Evolutionary conservation across 495 filamentous ascomycete genomes (phyloP), one percentile per base, ranked within the genome.

Genomic region (Xylaria intraflava): DNA sequence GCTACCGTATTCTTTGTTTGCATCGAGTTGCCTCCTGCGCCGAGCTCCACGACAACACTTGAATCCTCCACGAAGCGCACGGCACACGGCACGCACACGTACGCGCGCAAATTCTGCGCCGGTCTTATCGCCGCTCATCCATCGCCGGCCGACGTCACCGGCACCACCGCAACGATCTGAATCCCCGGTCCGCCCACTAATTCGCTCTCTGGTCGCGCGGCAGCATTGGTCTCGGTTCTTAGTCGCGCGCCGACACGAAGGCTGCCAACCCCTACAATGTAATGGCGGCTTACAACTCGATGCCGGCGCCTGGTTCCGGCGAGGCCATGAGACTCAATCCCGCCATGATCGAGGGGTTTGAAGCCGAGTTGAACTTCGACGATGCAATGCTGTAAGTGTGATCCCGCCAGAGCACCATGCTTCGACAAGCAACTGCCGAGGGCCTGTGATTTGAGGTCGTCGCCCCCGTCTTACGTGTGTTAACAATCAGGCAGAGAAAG

Each of bases 271-370:
- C 59, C 60, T 48, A 72, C 65, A 59, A 74, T 74, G 73, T 65
- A 53, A 78, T 78, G 74, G 71, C 74, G 53, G 66, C 62, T 64
- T 78, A 70, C 68, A 75, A 72, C 60, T 66, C 71, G 64, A 69
- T 75, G 64, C 70, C 72, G 63, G 66, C 66, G 53, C 62, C 71
- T 41, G 51, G 62, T 40, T 54, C 61, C 41, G 60, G 62, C 57
- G 73, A 75, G 53, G 59, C 65, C 57, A 68, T 75, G 60, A 62
- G 62, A 51, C 48, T 71, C 51, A 68, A 68, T 39, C 61, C 59
- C 29, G 29, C 29, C 22, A 48, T 56, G 36, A 69, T 75, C 42
- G 72, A 76, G 6, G 49, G 58, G 1, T 76, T 73, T 47, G 69
- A 70, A 36, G 55, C 60, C 12, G 69, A 68, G n/a, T 62, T 72